Conservation (phyloP, 352 stramenopile species). For the Phytopythium delawarense region DNA sequence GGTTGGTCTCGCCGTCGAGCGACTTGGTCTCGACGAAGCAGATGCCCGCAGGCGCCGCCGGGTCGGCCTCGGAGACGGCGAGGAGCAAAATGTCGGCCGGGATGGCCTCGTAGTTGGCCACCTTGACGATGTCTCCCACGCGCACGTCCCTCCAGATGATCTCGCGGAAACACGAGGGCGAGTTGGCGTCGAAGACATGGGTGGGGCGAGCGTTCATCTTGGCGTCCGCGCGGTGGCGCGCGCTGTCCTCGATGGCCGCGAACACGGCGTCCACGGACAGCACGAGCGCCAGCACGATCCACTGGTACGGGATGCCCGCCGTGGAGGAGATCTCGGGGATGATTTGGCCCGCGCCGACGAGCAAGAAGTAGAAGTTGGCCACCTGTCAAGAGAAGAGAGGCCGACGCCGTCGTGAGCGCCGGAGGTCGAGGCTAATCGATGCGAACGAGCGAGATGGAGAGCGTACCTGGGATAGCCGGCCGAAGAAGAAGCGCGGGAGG, state of each 20-base stretch:
- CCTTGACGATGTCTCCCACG: constrained; percentile 83
- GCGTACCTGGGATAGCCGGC: constrained; percentile 58
- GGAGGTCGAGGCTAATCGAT: not conserved
- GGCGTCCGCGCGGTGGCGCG: constrained; percentile 63
- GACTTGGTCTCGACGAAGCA: constrained; percentile 88
- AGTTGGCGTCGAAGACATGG: constrained; percentile 54
- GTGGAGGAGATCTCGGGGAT: constrained; percentile 87
- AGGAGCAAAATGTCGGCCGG: constrained; percentile 80
- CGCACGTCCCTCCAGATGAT: constrained; percentile 55
- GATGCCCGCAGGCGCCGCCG: constrained; percentile 57
- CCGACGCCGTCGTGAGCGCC: not conserved
- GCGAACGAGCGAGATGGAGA: not conserved
- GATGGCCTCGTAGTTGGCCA: constrained; percentile 84
- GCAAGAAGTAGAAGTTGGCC: constrained; percentile 89
- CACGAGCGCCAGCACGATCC: constrained; percentile 81
- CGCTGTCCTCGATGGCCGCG: constrained; percentile 79
- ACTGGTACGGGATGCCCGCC: constrained; percentile 78
- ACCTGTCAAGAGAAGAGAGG: constrained; percentile 3
- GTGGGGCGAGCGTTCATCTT: constrained; percentile 79
- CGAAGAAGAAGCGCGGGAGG: constrained; percentile 81
- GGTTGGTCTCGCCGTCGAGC: constrained; percentile 83
- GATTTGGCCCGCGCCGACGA: constrained; percentile 83
- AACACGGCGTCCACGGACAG: constrained; percentile 85
- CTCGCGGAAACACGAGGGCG: constrained; percentile 40
- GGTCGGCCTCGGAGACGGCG: constrained; percentile 62